Percentiles rank a stretch among this genome's conserved stretches.
phyloP scores from a whole-genome alignment of 1,139 yeast genomes.

The Kodamaea derodonti region DNA sequence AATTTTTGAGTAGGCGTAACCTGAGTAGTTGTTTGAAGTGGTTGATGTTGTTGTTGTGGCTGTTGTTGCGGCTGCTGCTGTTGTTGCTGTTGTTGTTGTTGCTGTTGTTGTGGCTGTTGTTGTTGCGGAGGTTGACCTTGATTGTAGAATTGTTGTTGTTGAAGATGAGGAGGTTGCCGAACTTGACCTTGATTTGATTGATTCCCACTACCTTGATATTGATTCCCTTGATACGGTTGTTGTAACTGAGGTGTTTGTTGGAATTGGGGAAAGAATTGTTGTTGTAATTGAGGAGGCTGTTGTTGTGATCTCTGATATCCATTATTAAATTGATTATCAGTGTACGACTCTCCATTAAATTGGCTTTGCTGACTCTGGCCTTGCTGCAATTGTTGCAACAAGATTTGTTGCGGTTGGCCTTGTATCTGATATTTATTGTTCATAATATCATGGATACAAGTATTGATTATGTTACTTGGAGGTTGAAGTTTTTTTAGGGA shows the following conservation, averaged over 20 bases:
- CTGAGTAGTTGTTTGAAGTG: slow-evolving; percentile 13
- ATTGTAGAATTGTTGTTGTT: slow-evolving; percentile 13
- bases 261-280: slow-evolving; percentile 23
- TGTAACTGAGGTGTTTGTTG: slow-evolving; percentile 20
- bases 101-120: slow-evolving; percentile 20
- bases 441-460: slow-evolving; percentile 9
- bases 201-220: slow-evolving; percentile 3
- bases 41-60: slow-evolving; percentile 15
- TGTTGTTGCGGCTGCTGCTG: slow-evolving; percentile 17
- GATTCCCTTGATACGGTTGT: slow-evolving; percentile 2
- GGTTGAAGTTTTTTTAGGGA: not conserved
- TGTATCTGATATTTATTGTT: slow-evolving; percentile 28
- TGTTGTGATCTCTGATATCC: slow-evolving; percentile 24
- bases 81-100: slow-evolving; percentile 6
- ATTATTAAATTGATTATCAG: slow-evolving; percentile 17
- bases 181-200: slow-evolving; percentile 7
- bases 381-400: slow-evolving; percentile 44
- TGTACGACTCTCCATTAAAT: slow-evolving; percentile 16
- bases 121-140: slow-evolving; percentile 17
- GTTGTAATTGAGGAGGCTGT: slow-evolving; percentile 20
- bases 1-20: slow-evolving; percentile 15
- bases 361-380: slow-evolving; percentile 21
- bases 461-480: not conserved
- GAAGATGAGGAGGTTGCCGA: slow-evolving; percentile 18
- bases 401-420: slow-evolving; percentile 43